Base-by-base conservation (phyloP, 345 rosid genomes). In the Salix purpurea region DNA sequence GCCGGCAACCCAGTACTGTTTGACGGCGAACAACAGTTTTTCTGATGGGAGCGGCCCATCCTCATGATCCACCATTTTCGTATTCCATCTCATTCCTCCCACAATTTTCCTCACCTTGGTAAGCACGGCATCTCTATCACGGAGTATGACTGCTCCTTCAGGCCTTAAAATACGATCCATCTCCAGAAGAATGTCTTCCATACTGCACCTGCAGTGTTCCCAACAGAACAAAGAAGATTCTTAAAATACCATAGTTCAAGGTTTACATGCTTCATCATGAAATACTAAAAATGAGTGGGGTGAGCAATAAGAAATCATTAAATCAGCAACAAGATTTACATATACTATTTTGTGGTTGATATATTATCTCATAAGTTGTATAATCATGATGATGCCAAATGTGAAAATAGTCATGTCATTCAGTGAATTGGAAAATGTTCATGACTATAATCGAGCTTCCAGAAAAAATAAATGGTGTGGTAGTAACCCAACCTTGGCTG, bases 141-240 rank as follows among this genome's bases (percentile, higher is more conserved):
- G 81, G 69, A 81, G 44, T 73, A 81, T 81, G 75, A 81, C 84
- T 64, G 84, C 44, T 69, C 80, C 84, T 77, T 81, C 81, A 5
- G 84, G 84, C 71, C 84, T 73, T 62, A 81, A 74, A 18, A 81
- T 77, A 4, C 84, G 77, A 65, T 81, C 84, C 80, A 81, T 77
- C 72, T 81, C 84, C 61, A 81, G 75, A 37, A 81, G 80, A 73
- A 77, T 81, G 78, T 81, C 81, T 81, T 81, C 84, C 75, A 69
- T 56, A 30, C 26, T 65, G 50, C 84, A 81, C 78, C 84, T 77
- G 62, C 30, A 65, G 23, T 26, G 15, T 23, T 69, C 15, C 30
- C 26, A 37, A 30, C 46, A 26, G 37, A 54, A 23, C 32, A 24
- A 4, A 54, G 23, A 64, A n/a, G 13, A 48, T 7, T 30, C 7